These are phyloP conservation scores for Brettanomyces bruxellensis DNA, from an alignment of 805 yeast genomes.

Conservation along the genomic window DNA sequence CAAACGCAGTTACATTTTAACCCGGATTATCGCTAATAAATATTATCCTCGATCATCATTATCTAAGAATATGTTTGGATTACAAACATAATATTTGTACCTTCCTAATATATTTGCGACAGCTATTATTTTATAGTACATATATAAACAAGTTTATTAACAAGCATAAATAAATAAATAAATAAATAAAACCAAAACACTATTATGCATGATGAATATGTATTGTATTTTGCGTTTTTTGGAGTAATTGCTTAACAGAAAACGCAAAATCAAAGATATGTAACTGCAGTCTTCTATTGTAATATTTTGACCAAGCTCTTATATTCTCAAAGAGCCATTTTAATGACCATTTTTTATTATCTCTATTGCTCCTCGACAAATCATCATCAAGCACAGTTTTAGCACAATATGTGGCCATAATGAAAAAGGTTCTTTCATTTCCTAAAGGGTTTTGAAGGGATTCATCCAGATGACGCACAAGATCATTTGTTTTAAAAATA, in stretches of 20 bases:
- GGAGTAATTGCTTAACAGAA: conserved; percentile 4
- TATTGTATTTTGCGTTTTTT: too few species aligned
- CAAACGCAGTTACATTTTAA: too few species aligned
- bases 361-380: conserved; percentile 3
- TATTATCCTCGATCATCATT: too few species aligned
- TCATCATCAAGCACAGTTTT: conserved; percentile 65
- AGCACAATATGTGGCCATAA: conserved; percentile 88
- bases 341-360: conserved; percentile 11
- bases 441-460: conserved; percentile 75
- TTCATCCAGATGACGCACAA: conserved; percentile 85
- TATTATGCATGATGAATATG: too few species aligned
- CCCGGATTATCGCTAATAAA: too few species aligned
- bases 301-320: conserved; percentile 24
- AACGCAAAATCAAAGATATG: conserved; percentile 24
- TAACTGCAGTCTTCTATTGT: conserved; percentile 24
- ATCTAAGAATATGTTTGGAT: too few species aligned
- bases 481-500: conserved; percentile 87
- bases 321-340: conserved; percentile 20
- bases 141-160: too few species aligned
- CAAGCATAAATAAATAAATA: too few species aligned
- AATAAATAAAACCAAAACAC: too few species aligned
- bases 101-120: too few species aligned
- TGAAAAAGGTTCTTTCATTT: conserved; percentile 76
- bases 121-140: too few species aligned
- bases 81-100: too few species aligned